These are phyloP conservation scores for Talaromyces sp. DNA, from an alignment of 2,329 filamentous ascomycete genomes.

Conservation along the genomic window DNA sequence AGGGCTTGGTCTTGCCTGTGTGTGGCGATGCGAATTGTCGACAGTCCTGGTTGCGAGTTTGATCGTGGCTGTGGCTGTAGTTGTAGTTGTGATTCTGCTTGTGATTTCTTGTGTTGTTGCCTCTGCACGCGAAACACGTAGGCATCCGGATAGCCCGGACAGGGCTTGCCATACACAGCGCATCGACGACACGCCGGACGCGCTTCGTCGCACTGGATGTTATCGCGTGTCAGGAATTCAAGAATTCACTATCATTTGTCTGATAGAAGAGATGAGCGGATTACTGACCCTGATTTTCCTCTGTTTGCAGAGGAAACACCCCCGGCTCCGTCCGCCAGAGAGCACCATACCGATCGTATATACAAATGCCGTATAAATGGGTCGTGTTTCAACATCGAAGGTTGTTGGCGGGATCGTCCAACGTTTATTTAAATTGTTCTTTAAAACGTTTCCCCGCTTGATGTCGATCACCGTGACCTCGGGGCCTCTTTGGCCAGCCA, in stretches of 20 bases:
- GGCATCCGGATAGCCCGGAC: background rate
- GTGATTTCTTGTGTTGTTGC: background rate
- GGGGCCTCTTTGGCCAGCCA: too few relatives aligned
- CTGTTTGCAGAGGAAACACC: background rate
- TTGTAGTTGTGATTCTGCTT: too few relatives aligned
- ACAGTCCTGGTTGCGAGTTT: background rate
- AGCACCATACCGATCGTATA: background rate
- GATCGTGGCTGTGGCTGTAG: background rate
- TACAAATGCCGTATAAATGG: too few relatives aligned
- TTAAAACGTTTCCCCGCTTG: too few relatives aligned
- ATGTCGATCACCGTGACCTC: too few relatives aligned
- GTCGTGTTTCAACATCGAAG: too few relatives aligned
- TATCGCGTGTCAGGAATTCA: background rate
- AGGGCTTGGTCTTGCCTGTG: background rate
- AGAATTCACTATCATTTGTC: background rate
- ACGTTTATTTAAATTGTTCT: too few relatives aligned
- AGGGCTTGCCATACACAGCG: background rate
- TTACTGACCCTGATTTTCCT: background rate
- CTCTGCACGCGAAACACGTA: background rate
- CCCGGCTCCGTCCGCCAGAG: background rate
- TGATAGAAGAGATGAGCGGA: background rate
- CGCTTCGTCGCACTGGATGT: background rate
- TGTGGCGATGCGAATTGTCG: background rate
- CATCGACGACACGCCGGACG: background rate
- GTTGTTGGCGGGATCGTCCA: too few relatives aligned